These are phyloP conservation scores for Cladophialophora immunda DNA, from an alignment of 2,329 filamentous ascomycete species.

Conservation along the genomic window DNA sequence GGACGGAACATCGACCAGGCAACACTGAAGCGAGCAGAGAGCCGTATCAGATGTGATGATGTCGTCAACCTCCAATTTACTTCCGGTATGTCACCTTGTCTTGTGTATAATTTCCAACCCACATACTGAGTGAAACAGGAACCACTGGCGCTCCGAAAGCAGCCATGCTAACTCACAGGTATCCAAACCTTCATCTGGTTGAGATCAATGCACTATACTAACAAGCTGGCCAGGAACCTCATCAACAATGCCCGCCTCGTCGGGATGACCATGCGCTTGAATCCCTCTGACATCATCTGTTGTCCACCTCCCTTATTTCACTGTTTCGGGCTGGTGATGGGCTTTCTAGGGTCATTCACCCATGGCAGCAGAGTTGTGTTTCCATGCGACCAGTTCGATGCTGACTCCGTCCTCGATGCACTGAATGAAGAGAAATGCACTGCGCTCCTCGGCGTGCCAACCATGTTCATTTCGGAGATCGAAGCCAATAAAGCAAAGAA, in stretches of 20 bases:
- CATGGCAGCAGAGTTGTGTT: constrained; percentile 83
- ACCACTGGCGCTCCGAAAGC: constrained; percentile 91
- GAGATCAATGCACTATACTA: constrained; percentile 1
- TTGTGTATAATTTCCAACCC: no score
- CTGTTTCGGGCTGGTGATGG: constrained; percentile 89
- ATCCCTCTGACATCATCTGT: constrained; percentile 71
- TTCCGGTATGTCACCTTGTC: constrained; percentile 53
- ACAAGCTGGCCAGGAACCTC: constrained; percentile 29
- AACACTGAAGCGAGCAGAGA: constrained; percentile 26
- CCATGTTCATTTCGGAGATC: constrained; percentile 36
- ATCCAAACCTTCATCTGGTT: constrained; percentile 51
- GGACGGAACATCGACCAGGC: constrained; percentile 28
- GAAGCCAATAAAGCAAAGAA: constrained; percentile 27
- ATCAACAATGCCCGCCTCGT: constrained; percentile 86
- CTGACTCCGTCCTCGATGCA: constrained; percentile 69
- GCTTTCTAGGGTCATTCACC: constrained; percentile 93
- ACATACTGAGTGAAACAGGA: constrained; percentile 54
- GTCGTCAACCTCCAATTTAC: constrained; percentile 96
- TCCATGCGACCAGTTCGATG: constrained; percentile 85
- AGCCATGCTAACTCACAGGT: constrained; percentile 82
- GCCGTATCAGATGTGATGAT: constrained; percentile 58
- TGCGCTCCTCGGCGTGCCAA: constrained; percentile 51
- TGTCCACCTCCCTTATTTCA: constrained; percentile 66
- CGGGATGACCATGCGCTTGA: constrained; percentile 81
- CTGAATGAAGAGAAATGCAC: constrained; percentile 29